These are phyloP conservation scores for Astathelohania contejeani DNA, from an alignment of 371 early-diverging fungal genomes.

Conservation along the genomic window DNA sequence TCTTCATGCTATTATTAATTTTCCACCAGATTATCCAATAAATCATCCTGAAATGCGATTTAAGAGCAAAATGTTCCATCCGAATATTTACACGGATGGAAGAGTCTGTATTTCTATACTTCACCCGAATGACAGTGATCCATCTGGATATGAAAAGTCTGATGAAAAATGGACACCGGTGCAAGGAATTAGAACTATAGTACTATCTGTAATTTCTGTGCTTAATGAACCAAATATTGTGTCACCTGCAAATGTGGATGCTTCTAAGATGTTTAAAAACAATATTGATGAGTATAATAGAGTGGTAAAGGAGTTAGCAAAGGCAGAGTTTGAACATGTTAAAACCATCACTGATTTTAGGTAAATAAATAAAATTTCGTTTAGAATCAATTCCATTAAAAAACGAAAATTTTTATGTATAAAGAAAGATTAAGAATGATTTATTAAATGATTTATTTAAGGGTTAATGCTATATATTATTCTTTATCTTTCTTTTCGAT, in stretches of 20 bases:
- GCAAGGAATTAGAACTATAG: slow-evolving; percentile 83
- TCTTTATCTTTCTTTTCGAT: no score
- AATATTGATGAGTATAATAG: slow-evolving; percentile 41
- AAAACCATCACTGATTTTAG: no score
- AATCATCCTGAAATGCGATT: slow-evolving; percentile 69
- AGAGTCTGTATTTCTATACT: slow-evolving; percentile 93
- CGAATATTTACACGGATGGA: slow-evolving; percentile 72
- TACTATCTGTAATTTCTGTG: slow-evolving; percentile 78
- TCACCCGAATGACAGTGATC: slow-evolving; percentile 70
- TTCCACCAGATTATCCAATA: slow-evolving; percentile 56
- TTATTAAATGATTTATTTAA: no score
- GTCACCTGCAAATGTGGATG: slow-evolving; percentile 89
- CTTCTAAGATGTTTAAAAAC: slow-evolving; percentile 54
- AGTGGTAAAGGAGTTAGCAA: slow-evolving; percentile 26
- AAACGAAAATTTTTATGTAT: no score
- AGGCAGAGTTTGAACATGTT: no score
- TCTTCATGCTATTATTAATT: slow-evolving; percentile 46
- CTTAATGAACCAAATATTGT: slow-evolving; percentile 86
- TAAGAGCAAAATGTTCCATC: slow-evolving; percentile 61
- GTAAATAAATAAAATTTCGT: no score
- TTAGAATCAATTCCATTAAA: no score
- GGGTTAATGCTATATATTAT: no score
- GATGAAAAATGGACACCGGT: slow-evolving; percentile 65
- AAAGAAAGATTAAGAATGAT: no score
- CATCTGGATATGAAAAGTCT: slow-evolving; percentile 54